Base-by-base conservation (phyloP, 1,139 yeast genomes). In the Saccharomycopsis phalli region DNA sequence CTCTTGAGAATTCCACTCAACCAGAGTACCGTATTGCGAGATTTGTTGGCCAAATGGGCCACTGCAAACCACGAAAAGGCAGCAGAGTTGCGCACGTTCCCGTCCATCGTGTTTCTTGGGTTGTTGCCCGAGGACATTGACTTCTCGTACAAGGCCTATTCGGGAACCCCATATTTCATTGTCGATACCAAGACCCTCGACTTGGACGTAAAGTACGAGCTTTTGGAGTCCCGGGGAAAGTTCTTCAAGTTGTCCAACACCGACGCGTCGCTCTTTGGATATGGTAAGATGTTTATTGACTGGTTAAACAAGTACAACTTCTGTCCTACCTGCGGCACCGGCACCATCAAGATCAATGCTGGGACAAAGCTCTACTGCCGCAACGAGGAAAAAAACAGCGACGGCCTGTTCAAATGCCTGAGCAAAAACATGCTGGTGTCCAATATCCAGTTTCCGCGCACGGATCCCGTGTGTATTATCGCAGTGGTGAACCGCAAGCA, bases 291-390 rank as follows among this genome's bases (percentile, higher is more conserved):
- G 79, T 82, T 80, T 54, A 56, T 86, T 42, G 95, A 87, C 58
- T 88, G 97, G 96, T 65, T 83, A 41, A 60, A 63, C 40, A 74
- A 91, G 43, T 81, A 80, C 57, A 66, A 69, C 47, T 84, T 71
- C 59, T 88, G 98, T 56, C 91, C 94, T 1, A 94, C 94, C 0
- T 91, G 98, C 63, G 96, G 95, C 0, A 55, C 70, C 2, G 69
- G 65, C 45, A 78, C 76, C 23, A 69, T 81, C 47, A 78, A 86
- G 4, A 71, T 81, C 21, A 78, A 84, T 52, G 94, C 83, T 0
- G 97, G 97, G 1, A 81, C 91, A 10, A 83, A 86, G 59, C 61
- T 87, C 37, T 53, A 58, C 11, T 88, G 98, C 57, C 63, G 51
- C 37, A 20, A 36, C 19, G 30, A 16, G n/a, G 26, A 16, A 10